Conservation (phyloP, 2,329 filamentous ascomycete species). For the Fusarium verticillioides region DNA sequence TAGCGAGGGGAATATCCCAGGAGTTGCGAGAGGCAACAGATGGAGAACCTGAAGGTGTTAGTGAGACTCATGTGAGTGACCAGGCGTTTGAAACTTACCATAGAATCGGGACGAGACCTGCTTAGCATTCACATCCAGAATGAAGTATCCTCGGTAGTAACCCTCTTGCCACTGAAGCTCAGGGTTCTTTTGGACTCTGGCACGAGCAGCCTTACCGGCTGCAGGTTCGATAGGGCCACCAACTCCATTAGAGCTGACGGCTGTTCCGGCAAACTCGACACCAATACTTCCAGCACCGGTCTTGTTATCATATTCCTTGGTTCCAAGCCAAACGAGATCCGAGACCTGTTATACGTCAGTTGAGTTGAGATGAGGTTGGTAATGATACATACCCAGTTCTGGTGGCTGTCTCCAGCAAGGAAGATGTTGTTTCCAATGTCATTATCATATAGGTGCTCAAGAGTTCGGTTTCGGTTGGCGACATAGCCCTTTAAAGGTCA, state of each 20-base stretch:
- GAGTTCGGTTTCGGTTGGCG: constrained; percentile 76
- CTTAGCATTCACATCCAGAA: constrained; percentile 67
- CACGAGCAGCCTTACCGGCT: constrained; percentile 39
- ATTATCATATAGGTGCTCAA: constrained; percentile 73
- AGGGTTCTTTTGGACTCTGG: constrained; percentile 58
- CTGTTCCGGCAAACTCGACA: constrained; percentile 74
- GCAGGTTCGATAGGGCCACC: constrained; percentile 58
- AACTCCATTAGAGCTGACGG: constrained; percentile 56
- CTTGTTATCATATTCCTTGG: constrained; percentile 61
- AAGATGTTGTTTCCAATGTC: constrained; percentile 79
- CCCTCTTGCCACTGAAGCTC: constrained; percentile 79
- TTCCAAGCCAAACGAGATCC: constrained; percentile 69
- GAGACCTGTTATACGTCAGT: constrained; percentile 57
- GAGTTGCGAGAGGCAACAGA: constrained; percentile 68
- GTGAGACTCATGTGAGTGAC: rapidly evolving
- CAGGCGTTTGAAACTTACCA: constrained; percentile 47
- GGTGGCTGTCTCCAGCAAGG: constrained; percentile 75
- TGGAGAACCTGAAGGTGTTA: constrained; percentile 51
- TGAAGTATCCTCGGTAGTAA: constrained; percentile 80
- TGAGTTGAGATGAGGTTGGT: rapidly evolving
- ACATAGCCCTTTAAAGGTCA: constrained; percentile 63
- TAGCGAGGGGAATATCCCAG: constrained; percentile 74
- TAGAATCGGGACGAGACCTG: constrained; percentile 73
- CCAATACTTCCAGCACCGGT: constrained; percentile 68
- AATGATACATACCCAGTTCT: constrained; percentile 23